Evolutionary conservation across 2,329 filamentous ascomycete species (phyloP).

Genomic region (Allantophomopsis cytisporea): DNA sequence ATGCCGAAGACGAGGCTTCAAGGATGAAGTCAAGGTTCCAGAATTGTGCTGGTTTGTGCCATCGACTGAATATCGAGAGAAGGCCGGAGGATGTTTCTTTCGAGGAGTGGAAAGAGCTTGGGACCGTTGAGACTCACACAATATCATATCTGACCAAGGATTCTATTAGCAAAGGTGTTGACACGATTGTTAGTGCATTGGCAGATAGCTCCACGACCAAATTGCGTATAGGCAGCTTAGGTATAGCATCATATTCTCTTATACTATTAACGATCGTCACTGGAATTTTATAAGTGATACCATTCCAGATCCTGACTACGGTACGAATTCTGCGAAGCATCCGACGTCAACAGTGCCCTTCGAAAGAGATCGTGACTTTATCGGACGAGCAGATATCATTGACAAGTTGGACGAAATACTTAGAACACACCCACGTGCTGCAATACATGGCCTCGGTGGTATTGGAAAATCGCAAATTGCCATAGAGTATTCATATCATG

Average conservation of each 20-base stretch:
- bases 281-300: too few relatives aligned
- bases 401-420: not conserved
- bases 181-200: too few relatives aligned
- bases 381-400: not conserved
- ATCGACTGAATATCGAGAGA: not conserved
- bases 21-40: not conserved
- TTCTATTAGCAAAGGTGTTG: too few relatives aligned
- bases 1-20: not conserved
- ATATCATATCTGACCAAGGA: too few relatives aligned
- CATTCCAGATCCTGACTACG: too few relatives aligned
- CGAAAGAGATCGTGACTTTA: not conserved
- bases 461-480: slow-evolving; percentile 11
- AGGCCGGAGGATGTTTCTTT: not conserved
- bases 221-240: too few relatives aligned
- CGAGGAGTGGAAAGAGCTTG: not conserved
- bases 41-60: not conserved
- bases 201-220: too few relatives aligned
- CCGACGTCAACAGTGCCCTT: not conserved
- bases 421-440: not conserved
- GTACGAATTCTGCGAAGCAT: too few relatives aligned
- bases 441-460: not conserved
- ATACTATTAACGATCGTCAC: too few relatives aligned
- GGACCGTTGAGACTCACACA: not conserved
- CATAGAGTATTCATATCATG: slow-evolving; percentile 8
- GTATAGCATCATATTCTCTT: too few relatives aligned